Evolutionary conservation across 2,329 filamentous ascomycete genomes (phyloP).

Genomic region (Erysiphe neolycopersici): DNA sequence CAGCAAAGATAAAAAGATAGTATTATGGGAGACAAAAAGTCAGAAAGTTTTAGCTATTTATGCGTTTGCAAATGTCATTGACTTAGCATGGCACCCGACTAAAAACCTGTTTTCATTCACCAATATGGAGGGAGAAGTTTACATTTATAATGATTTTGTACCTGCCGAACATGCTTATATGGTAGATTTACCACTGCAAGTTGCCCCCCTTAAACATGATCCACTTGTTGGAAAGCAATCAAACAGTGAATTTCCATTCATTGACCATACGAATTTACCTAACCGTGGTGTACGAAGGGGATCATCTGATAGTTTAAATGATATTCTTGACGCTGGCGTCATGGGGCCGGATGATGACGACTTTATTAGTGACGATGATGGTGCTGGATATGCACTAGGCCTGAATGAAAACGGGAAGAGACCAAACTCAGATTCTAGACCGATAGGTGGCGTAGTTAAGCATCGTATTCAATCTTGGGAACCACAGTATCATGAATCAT

Average conservation of each 20-base stretch:
- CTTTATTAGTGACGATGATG: slow-evolving; percentile 88
- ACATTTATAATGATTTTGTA: slow-evolving; percentile 54
- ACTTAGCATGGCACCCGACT: slow-evolving; percentile 71
- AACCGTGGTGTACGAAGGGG: slow-evolving; percentile 26
- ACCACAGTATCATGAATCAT: slow-evolving; percentile 53
- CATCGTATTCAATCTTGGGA: slow-evolving; percentile 11
- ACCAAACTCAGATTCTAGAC: slow-evolving; percentile 19
- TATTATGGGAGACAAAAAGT: slow-evolving; percentile 74
- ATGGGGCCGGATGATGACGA: slow-evolving; percentile 28
- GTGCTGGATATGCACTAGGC: slow-evolving; percentile 57
- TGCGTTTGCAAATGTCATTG: slow-evolving; percentile 61
- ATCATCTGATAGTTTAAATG: slow-evolving; percentile 56
- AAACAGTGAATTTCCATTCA: slow-evolving; percentile 29
- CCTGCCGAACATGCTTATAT: slow-evolving; percentile 28
- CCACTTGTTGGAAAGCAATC: slow-evolving; percentile 42
- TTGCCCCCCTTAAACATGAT: slow-evolving; percentile 68
- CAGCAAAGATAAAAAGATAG: slow-evolving; percentile 37
- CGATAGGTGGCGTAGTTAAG: slow-evolving; percentile 17
- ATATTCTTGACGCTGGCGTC: slow-evolving; percentile 39
- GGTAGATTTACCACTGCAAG: slow-evolving; percentile 33
- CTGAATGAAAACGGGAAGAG: slow-evolving; percentile 36
- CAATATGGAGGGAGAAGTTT: slow-evolving; percentile 76
- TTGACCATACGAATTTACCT: slow-evolving; percentile 23
- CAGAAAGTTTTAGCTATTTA: slow-evolving; percentile 56
- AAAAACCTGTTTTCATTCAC: slow-evolving; percentile 81